Evolutionary conservation across 2,329 filamentous ascomycete genomes (phyloP).

Genomic region (Colletotrichum lini): DNA sequence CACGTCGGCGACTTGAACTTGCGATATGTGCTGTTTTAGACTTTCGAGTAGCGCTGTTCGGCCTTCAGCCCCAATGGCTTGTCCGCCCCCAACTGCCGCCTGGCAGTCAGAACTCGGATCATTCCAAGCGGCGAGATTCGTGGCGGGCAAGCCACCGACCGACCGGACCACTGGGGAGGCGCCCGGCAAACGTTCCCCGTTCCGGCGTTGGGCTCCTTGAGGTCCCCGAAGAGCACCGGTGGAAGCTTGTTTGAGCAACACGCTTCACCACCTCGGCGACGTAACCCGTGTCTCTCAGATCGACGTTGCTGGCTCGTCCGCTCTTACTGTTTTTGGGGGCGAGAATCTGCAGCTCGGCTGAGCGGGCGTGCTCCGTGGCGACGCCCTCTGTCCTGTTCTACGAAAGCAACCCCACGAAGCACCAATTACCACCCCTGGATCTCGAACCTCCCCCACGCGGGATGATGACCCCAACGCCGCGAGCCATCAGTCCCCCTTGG

Average conservation of each 20-base stretch:
- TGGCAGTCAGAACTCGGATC: not conserved
- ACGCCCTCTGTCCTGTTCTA: not conserved
- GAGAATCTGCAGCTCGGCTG: not conserved
- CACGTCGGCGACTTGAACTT: not conserved
- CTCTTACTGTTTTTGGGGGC: not conserved
- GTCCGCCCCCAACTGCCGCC: not conserved
- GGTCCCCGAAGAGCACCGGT: not conserved
- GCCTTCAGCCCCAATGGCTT: not conserved
- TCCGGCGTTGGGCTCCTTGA: not conserved
- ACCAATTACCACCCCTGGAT: not conserved
- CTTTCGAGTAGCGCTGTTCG: not conserved
- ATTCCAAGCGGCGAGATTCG: not conserved
- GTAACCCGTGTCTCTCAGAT: not conserved
- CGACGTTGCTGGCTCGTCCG: not conserved
- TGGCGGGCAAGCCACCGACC: not conserved
- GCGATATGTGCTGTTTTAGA: not conserved
- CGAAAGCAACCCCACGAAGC: not conserved
- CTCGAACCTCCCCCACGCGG: constrained; percentile 28
- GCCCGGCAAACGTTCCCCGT: not conserved
- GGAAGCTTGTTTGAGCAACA: not conserved
- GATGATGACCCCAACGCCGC: constrained; percentile 19
- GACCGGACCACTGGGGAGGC: not conserved
- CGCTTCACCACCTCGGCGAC: not conserved
- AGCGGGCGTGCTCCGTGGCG: not conserved
- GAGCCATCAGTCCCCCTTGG: constrained; percentile 21